These are phyloP conservation scores for Sugiyamaella marilandica DNA, from an alignment of 805 yeast species.

Conservation along the genomic window DNA sequence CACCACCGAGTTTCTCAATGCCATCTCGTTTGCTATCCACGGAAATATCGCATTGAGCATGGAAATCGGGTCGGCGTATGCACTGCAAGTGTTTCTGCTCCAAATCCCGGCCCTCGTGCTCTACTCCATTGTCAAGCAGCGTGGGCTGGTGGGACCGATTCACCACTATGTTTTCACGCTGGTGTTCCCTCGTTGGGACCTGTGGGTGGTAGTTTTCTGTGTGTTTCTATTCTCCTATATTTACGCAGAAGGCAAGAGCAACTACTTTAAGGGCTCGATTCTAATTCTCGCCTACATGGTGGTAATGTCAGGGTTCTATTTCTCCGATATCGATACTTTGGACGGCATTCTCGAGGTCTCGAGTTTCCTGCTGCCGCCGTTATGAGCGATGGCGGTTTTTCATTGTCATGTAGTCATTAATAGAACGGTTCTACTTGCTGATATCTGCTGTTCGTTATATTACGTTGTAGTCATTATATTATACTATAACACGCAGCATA, in stretches of 20 bases:
- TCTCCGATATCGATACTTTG: conserved; percentile 34
- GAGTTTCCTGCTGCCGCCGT: neutral
- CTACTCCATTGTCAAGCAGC: conserved; percentile 53
- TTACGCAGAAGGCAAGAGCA: conserved; percentile 94
- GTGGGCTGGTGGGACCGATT: conserved; percentile 27
- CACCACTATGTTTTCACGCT: conserved; percentile 53
- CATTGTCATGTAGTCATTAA: too few species aligned
- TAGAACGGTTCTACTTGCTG: too few species aligned
- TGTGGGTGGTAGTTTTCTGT: conserved; percentile 76
- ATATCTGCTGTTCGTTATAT: too few species aligned
- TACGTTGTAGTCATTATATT: too few species aligned
- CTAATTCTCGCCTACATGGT: conserved; percentile 73
- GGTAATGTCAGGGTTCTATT: conserved; percentile 75
- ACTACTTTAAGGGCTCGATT: conserved; percentile 92
- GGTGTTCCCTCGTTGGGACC: conserved; percentile 94
- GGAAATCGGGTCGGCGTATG: conserved; percentile 98
- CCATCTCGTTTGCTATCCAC: conserved; percentile 91
- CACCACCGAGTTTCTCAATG: conserved; percentile 94
- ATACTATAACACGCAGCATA: too few species aligned
- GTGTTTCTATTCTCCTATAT: conserved; percentile 88
- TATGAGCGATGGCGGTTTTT: too few species aligned
- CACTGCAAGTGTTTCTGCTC: conserved; percentile 86
- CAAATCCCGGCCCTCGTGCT: conserved; percentile 90
- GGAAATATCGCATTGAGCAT: conserved; percentile 95
- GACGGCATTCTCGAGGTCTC: neutral